phyloP scores from a whole-genome alignment of 208 protist species.

The Wallacemonas sp. region DNA sequence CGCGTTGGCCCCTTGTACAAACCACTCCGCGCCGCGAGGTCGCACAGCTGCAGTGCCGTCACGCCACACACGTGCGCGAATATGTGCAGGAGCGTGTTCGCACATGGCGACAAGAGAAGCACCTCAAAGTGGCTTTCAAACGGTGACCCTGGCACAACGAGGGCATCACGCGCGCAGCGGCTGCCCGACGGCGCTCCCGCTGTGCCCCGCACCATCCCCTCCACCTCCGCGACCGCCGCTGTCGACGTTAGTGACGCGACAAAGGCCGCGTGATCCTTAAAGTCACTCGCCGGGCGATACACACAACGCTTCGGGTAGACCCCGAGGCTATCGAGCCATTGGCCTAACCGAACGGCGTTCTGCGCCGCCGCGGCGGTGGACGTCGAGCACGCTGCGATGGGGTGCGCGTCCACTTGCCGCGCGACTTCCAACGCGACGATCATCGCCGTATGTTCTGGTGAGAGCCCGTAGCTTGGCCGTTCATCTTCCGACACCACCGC shows the following conservation, averaged over 20 bases:
- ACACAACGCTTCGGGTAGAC: conserved; percentile 43
- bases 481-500: conserved; percentile 7
- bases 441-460: conserved; percentile 78
- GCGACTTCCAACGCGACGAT: conserved; percentile 69
- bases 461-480: conserved; percentile 25
- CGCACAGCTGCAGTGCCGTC: conserved; percentile 59
- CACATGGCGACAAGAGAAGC: conserved; percentile 63
- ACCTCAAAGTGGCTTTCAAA: conserved; percentile 36
- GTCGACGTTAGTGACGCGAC: not conserved
- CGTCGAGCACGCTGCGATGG: conserved; percentile 31
- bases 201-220: not conserved
- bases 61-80: conserved; percentile 57
- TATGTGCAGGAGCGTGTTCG: conserved; percentile 73
- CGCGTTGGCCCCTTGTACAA: conserved; percentile 56
- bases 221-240: not conserved
- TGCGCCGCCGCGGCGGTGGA: conserved; percentile 38
- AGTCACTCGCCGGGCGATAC: conserved; percentile 29
- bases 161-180: no score
- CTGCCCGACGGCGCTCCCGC: no score
- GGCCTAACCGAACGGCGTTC: conserved; percentile 40
- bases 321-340: conserved; percentile 52
- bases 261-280: conserved; percentile 4
- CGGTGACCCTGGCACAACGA: conserved; percentile 24
- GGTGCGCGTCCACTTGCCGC: conserved; percentile 48
- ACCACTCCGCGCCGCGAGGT: conserved; percentile 65